phyloP scores from a whole-genome alignment of 805 yeast genomes.

The Saturnispora gosingensis region DNA sequence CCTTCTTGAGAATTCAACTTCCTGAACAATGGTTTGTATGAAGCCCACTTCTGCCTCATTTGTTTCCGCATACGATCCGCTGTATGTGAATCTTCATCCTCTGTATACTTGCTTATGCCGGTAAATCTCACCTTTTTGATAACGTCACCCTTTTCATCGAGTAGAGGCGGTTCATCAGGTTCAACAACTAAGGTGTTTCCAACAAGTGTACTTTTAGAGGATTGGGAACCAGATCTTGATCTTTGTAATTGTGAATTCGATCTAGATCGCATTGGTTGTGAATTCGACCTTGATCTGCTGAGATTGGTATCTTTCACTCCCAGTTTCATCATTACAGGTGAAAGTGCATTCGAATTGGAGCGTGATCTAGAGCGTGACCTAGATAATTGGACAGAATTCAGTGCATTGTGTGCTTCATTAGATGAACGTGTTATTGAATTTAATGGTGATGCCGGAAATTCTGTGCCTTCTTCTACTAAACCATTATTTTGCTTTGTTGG shows the following conservation, averaged over 20 bases:
- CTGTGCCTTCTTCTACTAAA: background rate
- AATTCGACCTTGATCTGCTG: slow-evolving; percentile 17
- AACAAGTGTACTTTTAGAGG: slow-evolving; percentile 4
- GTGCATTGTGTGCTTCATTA: slow-evolving; percentile 14
- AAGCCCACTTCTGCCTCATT: slow-evolving; percentile 28
- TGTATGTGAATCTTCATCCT: slow-evolving; percentile 49
- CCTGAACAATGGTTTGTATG: slow-evolving; percentile 25
- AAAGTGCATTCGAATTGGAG: slow-evolving; percentile 13
- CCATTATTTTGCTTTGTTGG: background rate
- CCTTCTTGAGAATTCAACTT: slow-evolving; percentile 30
- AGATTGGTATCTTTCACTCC: slow-evolving; percentile 12
- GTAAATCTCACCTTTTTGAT: slow-evolving; percentile 41
- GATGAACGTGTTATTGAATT: slow-evolving; percentile 23
- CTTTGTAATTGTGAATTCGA: slow-evolving; percentile 18
- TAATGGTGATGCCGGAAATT: slow-evolving; percentile 24
- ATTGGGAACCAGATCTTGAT: slow-evolving; percentile 5
- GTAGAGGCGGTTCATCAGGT: slow-evolving; percentile 7
- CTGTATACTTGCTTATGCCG: slow-evolving; percentile 43
- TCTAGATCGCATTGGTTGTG: slow-evolving; percentile 11
- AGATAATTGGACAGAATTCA: slow-evolving; percentile 10
- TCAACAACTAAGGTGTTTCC: slow-evolving; percentile 21
- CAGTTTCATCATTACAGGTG: slow-evolving; percentile 7
- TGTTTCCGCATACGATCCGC: slow-evolving; percentile 29
- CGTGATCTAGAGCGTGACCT: slow-evolving; percentile 26
- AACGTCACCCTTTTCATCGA: slow-evolving; percentile 15